phyloP scores from a whole-genome alignment of 2,329 filamentous ascomycete species.

The Talaromyces sp. region DNA sequence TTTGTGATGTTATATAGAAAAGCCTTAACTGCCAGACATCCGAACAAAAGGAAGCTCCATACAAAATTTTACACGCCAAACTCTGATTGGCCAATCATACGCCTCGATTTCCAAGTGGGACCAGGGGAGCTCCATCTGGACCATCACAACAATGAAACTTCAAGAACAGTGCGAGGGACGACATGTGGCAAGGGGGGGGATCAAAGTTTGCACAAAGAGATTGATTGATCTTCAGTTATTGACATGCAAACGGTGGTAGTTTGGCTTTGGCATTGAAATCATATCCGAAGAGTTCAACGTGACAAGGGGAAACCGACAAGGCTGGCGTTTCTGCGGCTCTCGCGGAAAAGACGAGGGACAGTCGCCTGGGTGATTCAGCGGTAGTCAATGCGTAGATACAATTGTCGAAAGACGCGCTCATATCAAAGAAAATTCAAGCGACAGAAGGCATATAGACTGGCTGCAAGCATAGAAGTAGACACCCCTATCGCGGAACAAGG shows the following conservation, averaged over 20 bases:
- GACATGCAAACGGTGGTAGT: background rate
- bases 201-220: background rate
- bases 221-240: background rate
- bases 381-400: background rate
- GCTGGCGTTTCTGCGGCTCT: slow-evolving; percentile 5
- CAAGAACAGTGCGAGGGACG: background rate
- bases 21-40: background rate
- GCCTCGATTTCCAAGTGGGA: background rate
- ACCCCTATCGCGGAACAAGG: slow-evolving; percentile 10
- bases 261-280: background rate
- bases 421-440: background rate
- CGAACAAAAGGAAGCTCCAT: background rate
- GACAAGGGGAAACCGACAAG: background rate
- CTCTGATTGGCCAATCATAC: background rate
- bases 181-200: background rate
- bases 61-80: slow-evolving; percentile 4
- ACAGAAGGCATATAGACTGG: slow-evolving; percentile 9
- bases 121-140: slow-evolving; percentile 1
- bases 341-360: background rate
- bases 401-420: background rate
- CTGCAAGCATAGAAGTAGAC: background rate
- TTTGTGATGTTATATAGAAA: background rate
- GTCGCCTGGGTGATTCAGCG: background rate
- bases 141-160: background rate
- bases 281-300: background rate